These are phyloP conservation scores for Musa acuminata DNA, from an alignment of 176 grass and related monocot species.

Conservation along the genomic window DNA sequence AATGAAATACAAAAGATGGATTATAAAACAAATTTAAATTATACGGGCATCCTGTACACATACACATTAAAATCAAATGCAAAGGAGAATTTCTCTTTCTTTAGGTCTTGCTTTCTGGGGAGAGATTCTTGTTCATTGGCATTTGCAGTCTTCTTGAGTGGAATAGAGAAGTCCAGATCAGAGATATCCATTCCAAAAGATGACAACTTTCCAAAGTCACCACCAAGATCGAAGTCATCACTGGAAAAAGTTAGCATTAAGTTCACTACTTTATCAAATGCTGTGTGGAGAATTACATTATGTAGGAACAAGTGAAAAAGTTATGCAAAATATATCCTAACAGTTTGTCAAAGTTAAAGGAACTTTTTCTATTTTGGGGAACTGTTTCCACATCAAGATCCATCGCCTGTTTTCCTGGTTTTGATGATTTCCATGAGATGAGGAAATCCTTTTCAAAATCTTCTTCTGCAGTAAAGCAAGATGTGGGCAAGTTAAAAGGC, in stretches of 20 bases:
- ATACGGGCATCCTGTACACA: conserved; percentile 30
- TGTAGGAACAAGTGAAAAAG: conserved; percentile 8
- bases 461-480: conserved; percentile 43
- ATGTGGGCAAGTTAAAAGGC: not conserved
- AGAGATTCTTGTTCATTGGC: conserved; percentile 35
- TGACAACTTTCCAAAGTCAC: conserved; percentile 71
- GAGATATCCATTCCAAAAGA: conserved; percentile 81
- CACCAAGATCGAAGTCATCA: conserved; percentile 86
- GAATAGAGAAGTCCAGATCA: conserved; percentile 76
- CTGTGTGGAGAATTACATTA: not conserved
- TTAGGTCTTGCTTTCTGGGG: conserved; percentile 44
- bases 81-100: conserved; percentile 74
- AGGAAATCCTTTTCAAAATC: conserved; percentile 90
- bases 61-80: conserved; percentile 91
- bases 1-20: not conserved
- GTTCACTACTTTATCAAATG: not conserved
- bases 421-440: conserved; percentile 61
- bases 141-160: conserved; percentile 59
- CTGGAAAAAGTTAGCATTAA: conserved; percentile 25
- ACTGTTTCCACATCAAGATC: conserved; percentile 63
- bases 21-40: not conserved
- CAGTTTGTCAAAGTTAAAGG: conserved; percentile 73
- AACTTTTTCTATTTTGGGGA: conserved; percentile 49
- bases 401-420: conserved; percentile 45
- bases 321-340: conserved; percentile 36